Evolutionary conservation across 2,329 filamentous ascomycete genomes (phyloP), one percentile per base, ranked within the genome.

Genomic region (Xylariaceae sp.): DNA sequence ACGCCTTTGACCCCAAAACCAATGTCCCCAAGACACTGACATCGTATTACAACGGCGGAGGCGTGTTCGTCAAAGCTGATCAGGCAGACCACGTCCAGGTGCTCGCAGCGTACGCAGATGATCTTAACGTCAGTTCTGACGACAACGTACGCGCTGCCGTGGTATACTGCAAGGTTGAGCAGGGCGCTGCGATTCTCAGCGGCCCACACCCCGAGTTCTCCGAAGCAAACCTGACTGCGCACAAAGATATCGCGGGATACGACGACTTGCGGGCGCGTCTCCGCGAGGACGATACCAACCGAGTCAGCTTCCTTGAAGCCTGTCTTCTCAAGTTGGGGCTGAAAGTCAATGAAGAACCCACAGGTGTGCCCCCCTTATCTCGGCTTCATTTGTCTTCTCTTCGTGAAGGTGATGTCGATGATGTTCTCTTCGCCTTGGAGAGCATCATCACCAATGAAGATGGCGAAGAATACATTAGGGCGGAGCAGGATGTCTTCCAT

Each of bases 171-270:
- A 86, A 83, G 48, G 76, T 95, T 34, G 90, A 89, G 1, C 78
- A 89, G 34, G 93, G 93, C 2, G 79, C 78, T 30, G 88, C 80
- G 1, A 66, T 97, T 4, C 65, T 98, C 15, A 94, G 87, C 1
- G 89, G 90, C 0, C 87, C 89, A 30, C 93, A 98, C 72, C 91
- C 91, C 38, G 93, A 98, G 87, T 97, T 97, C 60, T 83, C 89
- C 3, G 79, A 87, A 1, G 78, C 72, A 34, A 95, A 95, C 55
- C 74, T 97, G 6, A 75, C 82, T 47, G 78, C 75, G 6, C 80
- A 85, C 4, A 75, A 82, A 6, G 74, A 78, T 9, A 68, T 85
- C 0, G 79, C 85, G 0, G 77, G 78, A 1, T 97, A 94, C 59
- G 73, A 76, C 13, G 72, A 81, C 3, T 65, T 95, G 12, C 79